A percentile compares a stretch with the other conserved stretches of the same genome.
phyloP scores from a whole-genome alignment of 139 green algal genomes.

The Picochlorum sp. region DNA sequence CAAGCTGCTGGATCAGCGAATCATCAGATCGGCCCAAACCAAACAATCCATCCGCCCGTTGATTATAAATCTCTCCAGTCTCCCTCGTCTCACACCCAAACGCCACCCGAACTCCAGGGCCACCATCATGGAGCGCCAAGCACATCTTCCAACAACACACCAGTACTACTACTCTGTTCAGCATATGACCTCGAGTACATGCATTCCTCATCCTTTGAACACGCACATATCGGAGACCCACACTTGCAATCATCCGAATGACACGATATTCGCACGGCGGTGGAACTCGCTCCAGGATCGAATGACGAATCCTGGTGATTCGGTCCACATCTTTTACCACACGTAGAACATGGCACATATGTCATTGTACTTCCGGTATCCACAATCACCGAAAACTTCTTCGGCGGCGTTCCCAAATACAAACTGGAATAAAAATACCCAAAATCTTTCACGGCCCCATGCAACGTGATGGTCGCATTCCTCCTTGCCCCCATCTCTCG shows the following conservation, averaged over 20 bases:
- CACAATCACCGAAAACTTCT: conserved; percentile 81
- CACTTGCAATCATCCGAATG: conserved; percentile 51
- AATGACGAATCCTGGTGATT: conserved; percentile 66
- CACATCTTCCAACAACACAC: conserved; percentile 59
- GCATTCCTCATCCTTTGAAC: conserved; percentile 46
- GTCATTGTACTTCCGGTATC: conserved; percentile 93
- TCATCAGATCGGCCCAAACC: conserved; percentile 77
- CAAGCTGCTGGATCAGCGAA: conserved; percentile 73
- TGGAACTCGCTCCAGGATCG: conserved; percentile 46
- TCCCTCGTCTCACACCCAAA: conserved; percentile 84
- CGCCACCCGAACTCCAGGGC: conserved; percentile 21
- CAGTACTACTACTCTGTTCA: conserved; percentile 71
- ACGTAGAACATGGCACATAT: conserved; percentile 83
- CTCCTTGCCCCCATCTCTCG: neutral
- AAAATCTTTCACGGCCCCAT: conserved; percentile 59
- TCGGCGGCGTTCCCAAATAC: conserved; percentile 66
- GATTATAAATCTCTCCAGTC: conserved; percentile 83
- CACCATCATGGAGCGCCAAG: conserved; percentile 32
- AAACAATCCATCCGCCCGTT: conserved; percentile 85
- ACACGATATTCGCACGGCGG: conserved; percentile 50
- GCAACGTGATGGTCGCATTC: conserved; percentile 45
- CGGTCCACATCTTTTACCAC: conserved; percentile 34
- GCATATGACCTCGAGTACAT: conserved; percentile 75
- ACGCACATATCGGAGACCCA: conserved; percentile 56
- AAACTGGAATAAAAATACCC: conserved; percentile 85